Evolutionary conservation across 345 rosid species (phyloP).

Genomic region (Noccaea caerulescens): DNA sequence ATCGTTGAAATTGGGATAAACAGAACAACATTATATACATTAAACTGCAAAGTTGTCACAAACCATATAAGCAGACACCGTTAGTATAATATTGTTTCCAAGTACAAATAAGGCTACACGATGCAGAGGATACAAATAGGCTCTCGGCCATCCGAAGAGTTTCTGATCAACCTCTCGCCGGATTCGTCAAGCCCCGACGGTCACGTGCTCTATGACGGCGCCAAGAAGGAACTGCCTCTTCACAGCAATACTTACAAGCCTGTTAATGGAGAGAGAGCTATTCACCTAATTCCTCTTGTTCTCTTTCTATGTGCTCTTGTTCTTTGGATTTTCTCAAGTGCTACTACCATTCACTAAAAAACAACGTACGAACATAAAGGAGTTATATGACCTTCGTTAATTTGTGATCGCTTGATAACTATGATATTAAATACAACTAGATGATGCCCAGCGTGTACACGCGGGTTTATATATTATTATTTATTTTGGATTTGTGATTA

Average conservation of each 20-base stretch:
- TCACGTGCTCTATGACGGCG: constrained; percentile 42
- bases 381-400: not conserved
- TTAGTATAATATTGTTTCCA: not conserved
- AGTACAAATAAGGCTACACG: not conserved
- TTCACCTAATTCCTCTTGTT: constrained; percentile 71
- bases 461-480: too few relatives aligned
- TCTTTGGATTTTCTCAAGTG: constrained; percentile 63
- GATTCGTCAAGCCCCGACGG: constrained; percentile 19
- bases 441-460: too few relatives aligned
- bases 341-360: not conserved
- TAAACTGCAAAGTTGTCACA: not conserved
- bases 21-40: not conserved
- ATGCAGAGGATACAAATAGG: constrained; percentile 57
- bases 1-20: constrained; percentile 4
- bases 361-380: not conserved
- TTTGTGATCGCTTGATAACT: constrained; percentile 14
- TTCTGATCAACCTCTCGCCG: constrained; percentile 45
- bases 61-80: constrained; percentile 4
- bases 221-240: constrained; percentile 53
- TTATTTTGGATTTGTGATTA: too few relatives aligned
- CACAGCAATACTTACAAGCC: constrained; percentile 38
- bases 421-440: too few relatives aligned
- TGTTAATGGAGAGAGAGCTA: constrained; percentile 46
- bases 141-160: constrained; percentile 54
- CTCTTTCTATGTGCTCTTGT: constrained; percentile 60